Base-by-base conservation (phyloP, 176 grass and related monocot genomes). In the Dactylis glomerata region DNA sequence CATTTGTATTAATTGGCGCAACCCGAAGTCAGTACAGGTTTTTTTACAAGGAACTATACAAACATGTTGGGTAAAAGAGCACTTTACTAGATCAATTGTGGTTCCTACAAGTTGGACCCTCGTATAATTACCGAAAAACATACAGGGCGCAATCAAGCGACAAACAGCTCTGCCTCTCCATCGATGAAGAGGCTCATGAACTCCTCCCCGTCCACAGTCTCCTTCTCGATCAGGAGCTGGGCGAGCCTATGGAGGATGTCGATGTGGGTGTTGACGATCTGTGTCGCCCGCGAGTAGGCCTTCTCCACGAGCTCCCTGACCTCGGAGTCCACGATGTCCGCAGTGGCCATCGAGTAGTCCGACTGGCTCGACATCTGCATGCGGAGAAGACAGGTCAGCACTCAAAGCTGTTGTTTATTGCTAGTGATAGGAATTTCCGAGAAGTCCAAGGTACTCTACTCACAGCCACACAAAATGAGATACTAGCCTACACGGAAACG, bases 161-260 rank as follows among this genome's bases (percentile, higher is more conserved):
- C 91, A 68, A 90, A 99, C 58, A 99, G 61, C 88, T 96, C 93
- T 3, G 96, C 93, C 36, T 99, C 86, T 42, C 96, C 93, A 4
- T 99, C 96, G 17, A 99, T 99, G 81, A 99, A 99, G 31, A 99
- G 78, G 86, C 93, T 99, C 93, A 96, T 92, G 89, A 99, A 99
- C 86, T 99, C 93, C 84, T 99, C 96, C 0, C 96, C 96, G 12
- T 99, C 96, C 32, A 99, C 96, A 0, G 91, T 91, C 86, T 99
- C 96, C 87, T 99, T 96, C 88, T 99, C 96, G 3, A 99, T 96
- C 32, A 99, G 89, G 82, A 99, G 93, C 33, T 96, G 90, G 3
- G 96, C 89, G 1, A 99, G 88, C 87, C 90, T 94, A 78, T 99
- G 91, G 52, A 99, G 96, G 89, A 99, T 94, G 62, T 96, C 93